These are phyloP conservation scores for Lipomyces mesembrius DNA, from an alignment of 805 yeast species.

Conservation along the genomic window DNA sequence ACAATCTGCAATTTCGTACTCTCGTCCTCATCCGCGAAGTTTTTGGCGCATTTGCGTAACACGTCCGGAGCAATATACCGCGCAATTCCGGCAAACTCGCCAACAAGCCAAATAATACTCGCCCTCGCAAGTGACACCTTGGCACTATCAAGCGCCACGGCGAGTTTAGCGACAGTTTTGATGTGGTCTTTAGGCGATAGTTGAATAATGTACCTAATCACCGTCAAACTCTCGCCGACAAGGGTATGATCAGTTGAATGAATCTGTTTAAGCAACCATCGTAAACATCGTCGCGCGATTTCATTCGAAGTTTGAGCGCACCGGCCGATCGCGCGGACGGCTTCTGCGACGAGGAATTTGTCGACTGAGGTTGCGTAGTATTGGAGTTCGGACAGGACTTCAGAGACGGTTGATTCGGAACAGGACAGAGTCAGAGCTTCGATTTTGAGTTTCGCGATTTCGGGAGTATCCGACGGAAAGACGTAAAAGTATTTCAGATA, in stretches of 20 bases:
- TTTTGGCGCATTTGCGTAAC: conserved; percentile 59
- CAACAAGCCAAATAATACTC: conserved; percentile 87
- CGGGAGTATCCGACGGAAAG: conserved; percentile 56
- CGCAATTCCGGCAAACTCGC: conserved; percentile 65
- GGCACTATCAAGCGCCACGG: conserved; percentile 41
- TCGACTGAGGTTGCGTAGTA: conserved; percentile 52
- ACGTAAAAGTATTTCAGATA: conserved; percentile 53
- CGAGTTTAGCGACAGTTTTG: conserved; percentile 56
- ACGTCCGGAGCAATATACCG: conserved; percentile 73
- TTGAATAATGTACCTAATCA: conserved; percentile 73
- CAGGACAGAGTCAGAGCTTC: conserved; percentile 64
- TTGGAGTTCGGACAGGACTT: conserved; percentile 65
- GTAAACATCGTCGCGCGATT: conserved; percentile 61
- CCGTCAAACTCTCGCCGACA: conserved; percentile 69
- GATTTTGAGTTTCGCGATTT: conserved; percentile 59
- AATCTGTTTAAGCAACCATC: conserved; percentile 65
- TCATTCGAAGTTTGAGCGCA: conserved; percentile 57
- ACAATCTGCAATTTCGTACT: conserved; percentile 72
- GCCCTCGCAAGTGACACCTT: conserved; percentile 62
- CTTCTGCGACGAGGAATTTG: conserved; percentile 48
- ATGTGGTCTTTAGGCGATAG: conserved; percentile 59
- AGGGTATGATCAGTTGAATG: conserved; percentile 46
- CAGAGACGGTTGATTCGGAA: conserved; percentile 56
- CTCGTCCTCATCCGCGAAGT: conserved; percentile 59
- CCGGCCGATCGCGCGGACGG: conserved; percentile 65